Base-by-base conservation (phyloP, 805 yeast species). In the Metschnikowia cerradonensis region DNA sequence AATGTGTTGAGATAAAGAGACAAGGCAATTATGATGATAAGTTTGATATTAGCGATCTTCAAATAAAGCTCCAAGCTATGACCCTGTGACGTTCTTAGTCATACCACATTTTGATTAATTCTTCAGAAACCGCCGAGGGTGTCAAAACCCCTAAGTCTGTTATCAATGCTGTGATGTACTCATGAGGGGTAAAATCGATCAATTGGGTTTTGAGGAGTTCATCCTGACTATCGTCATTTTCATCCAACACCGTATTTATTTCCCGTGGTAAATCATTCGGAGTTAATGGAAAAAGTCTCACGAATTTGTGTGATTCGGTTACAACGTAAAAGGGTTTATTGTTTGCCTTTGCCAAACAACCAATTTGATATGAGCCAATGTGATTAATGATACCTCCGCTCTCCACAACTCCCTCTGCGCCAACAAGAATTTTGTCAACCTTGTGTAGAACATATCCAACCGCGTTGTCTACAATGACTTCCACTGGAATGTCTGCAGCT, bases 381-480 rank as follows among this genome's bases (percentile, higher is more conserved):
- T 88, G 91, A 68, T 94, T 94, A 59, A 94, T 92, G 44, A 95
- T 90, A 33, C 99, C 99, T 50, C 99, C 99, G 66, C 95, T 86
- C 72, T 94, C 99, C 3, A 96, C 96, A 3, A 94, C 99, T 59
- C 99, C 99, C 70, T 94, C 99, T 1, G 99, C 99, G 49, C 99
- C 99, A 57, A 94, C 94, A 57, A 94, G 80, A 4, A 94, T 88
- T 68, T 94, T 92, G 71, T 92, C 96, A 13, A 91, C 90, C 66
- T 88, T 87, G 66, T 90, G 91, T 52, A 94, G 84, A 36, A 90
- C 89, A 59, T 84, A 90, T 0, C 98, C 98, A 13, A 92, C 97
- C 6, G 96, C 96, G 48, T 90, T 83, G 65, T 94, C 99, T 15
- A 89, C 91, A 45, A 94, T 88, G 47, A 90, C 76, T 47, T 89